Evolutionary conservation across 768 basidiomycete species (phyloP).

Genomic region (Hygrocybe coccinea): DNA sequence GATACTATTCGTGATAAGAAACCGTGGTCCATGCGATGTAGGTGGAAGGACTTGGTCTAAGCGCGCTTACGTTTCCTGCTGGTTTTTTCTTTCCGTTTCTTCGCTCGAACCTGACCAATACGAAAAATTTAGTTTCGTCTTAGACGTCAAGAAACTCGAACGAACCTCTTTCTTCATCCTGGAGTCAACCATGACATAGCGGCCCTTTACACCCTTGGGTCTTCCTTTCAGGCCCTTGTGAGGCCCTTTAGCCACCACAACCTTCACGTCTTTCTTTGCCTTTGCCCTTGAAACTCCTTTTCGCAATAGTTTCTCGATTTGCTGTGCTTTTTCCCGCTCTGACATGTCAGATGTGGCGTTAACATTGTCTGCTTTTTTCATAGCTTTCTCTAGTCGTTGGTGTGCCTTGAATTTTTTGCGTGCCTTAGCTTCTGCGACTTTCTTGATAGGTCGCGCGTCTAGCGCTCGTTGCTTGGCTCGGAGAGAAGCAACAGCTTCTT

Average conservation of each 20-base stretch:
- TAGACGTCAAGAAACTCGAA: conserved; percentile 6
- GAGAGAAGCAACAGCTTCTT: conserved; percentile 83
- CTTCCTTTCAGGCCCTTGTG: conserved; percentile 88
- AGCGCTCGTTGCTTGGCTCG: conserved; percentile 88
- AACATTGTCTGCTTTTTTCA: conserved; percentile 95
- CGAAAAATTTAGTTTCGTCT: conserved; percentile 8
- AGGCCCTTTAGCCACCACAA: conserved; percentile 88
- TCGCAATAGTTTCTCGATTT: conserved; percentile 88
- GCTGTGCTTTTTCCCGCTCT: conserved; percentile 91
- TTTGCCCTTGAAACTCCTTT: conserved; percentile 69
- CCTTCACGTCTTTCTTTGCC: conserved; percentile 67
- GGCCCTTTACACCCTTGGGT: conserved; percentile 93
- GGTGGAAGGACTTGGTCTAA: neutral
- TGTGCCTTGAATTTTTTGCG: conserved; percentile 90
- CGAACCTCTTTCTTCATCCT: conserved; percentile 89
- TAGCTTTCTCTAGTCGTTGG: conserved; percentile 81
- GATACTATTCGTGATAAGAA: neutral
- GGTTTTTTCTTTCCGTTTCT: conserved; percentile 74
- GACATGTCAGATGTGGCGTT: conserved; percentile 83
- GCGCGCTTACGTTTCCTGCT: conserved; percentile 53
- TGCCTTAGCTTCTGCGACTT: conserved; percentile 97
- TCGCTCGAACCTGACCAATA: conserved; percentile 62
- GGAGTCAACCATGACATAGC: conserved; percentile 91
- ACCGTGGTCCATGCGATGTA: neutral
- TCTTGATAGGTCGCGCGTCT: conserved; percentile 97